Percentiles rank a stretch among this genome's conserved stretches.
phyloP scores from a whole-genome alignment of 1,284 basidiomycete genomes.

The Phellinidium pouzarii region DNA sequence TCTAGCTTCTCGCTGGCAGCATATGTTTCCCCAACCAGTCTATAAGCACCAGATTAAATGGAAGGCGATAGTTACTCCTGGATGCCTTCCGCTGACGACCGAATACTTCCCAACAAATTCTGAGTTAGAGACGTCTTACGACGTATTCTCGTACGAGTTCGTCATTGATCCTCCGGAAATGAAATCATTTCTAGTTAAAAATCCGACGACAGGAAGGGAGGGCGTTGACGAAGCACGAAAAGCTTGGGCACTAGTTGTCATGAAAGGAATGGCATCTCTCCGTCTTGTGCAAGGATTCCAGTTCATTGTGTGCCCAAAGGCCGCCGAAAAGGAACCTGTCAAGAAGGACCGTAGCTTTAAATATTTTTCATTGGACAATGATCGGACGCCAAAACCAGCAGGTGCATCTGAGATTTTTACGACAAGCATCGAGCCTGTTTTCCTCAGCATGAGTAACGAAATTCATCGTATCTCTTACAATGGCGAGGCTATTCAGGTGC shows the following conservation, averaged over 20 bases:
- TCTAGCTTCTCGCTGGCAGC: slow-evolving; percentile 83
- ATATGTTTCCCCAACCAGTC: slow-evolving; percentile 71
- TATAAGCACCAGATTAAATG: slow-evolving; percentile 91
- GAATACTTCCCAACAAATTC: slow-evolving; percentile 77
- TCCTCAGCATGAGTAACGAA: slow-evolving; percentile 91
- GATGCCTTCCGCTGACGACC: slow-evolving; percentile 89
- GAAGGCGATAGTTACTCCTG: slow-evolving; percentile 78
- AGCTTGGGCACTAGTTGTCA: slow-evolving; percentile 76
- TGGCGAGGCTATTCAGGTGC: slow-evolving; percentile 83
- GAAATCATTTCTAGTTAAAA: slow-evolving; percentile 73
- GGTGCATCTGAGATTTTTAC: slow-evolving; percentile 70
- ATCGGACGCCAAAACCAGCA: slow-evolving; percentile 45
- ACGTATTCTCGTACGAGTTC: slow-evolving; percentile 77
- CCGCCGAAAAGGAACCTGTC: slow-evolving; percentile 26
- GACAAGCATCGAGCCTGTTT: slow-evolving; percentile 71
- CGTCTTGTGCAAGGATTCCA: slow-evolving; percentile 96
- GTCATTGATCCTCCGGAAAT: slow-evolving; percentile 73
- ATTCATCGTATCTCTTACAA: slow-evolving; percentile 89
- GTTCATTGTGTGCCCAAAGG: slow-evolving; percentile 59
- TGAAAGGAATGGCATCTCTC: slow-evolving; percentile 92
- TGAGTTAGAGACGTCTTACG: slow-evolving; percentile 75
- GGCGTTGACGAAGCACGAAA: slow-evolving; percentile 50
- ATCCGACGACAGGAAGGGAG: slow-evolving; percentile 40
- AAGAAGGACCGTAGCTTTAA: slow-evolving; percentile 31
- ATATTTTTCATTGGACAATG: slow-evolving; percentile 52